Evolutionary conservation across 176 grass and related monocot genomes (phyloP), one percentile per base, ranked within the genome.

Genomic region (Eleusine coracana): DNA sequence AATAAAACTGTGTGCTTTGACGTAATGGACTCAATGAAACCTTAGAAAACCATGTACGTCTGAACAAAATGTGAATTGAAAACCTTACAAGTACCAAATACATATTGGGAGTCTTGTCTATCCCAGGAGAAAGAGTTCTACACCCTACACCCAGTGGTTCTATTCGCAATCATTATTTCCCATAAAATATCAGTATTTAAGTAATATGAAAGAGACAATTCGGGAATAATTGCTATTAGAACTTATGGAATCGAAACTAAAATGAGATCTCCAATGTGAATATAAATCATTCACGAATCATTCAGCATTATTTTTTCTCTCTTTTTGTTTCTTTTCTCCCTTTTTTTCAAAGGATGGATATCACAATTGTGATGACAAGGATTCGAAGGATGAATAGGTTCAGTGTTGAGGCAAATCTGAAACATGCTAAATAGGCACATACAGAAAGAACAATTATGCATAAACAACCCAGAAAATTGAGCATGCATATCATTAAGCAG

Each of bases 81-180:
- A 70, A 45, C 31, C 52, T 25, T 48, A 54, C 9, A 45, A 29
- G 11, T 51, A 51, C 58, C 71, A 82, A 27, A 61, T 79, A 25
- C 27, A 14, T 29, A 41, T 34, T 76, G 70, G 1, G 6, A 63
- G 23, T 63, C 55, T 41, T 67, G 12, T 73, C 36, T 74, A 29
- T 70, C n/a, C 41, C 49, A 50, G 55, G 21, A 79, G 20, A 13
- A 63, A 70, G 82, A 58, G 50, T 69, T 46, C 44, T 46, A 46
- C 44, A 46, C 11, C 44, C 23, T 62, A 18, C 25, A 15, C 42
- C 64, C 39, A 20, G 83, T 85, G 52, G 21, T 63, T 71, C 29
- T 67, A 20, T 70, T 34, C 25, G 3, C 37, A 40, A 70, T 7
- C 51, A 50, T 21, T 38, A 78, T 58, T 55, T 78, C 16, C 49